Conservation (phyloP, 495 filamentous ascomycete species). For the Choiromyces venosus region DNA sequence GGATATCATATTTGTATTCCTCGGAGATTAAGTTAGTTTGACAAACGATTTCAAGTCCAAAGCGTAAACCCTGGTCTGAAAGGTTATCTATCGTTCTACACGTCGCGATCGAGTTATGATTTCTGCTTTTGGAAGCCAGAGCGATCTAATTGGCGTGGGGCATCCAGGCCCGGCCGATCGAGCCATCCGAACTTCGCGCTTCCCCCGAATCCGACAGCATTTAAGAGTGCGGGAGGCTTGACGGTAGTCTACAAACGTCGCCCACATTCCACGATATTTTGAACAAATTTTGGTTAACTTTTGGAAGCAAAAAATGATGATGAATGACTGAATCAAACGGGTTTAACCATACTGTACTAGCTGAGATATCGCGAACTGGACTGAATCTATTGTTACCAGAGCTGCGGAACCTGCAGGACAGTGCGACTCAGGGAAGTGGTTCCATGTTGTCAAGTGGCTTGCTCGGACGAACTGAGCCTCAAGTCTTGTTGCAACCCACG, state of each 20-base stretch:
- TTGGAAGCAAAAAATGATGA: not conserved
- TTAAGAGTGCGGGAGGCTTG: not conserved
- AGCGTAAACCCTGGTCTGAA: not conserved
- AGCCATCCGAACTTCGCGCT: not conserved
- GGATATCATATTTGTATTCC: too few relatives aligned
- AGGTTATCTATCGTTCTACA: not conserved
- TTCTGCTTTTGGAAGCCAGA: not conserved
- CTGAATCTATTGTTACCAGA: not conserved
- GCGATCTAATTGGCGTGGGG: not conserved
- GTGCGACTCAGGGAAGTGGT: not conserved
- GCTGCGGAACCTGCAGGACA: not conserved
- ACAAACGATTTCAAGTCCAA: not conserved
- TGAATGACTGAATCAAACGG: not conserved
- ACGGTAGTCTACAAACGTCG: not conserved
- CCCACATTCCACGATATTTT: not conserved
- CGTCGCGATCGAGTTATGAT: not conserved
- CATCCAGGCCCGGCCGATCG: not conserved
- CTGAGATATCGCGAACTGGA: not conserved
- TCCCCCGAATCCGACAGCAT: not conserved
- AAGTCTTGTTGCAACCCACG: not conserved
- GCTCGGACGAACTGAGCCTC: not conserved
- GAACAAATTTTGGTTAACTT: not conserved
- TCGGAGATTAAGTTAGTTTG: conserved; percentile 1
- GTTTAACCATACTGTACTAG: too few relatives aligned
- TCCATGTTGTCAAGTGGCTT: not conserved